Evolutionary conservation across 164 flowering plant species (phyloP).

Genomic region (Warburgia ugandensis): DNA sequence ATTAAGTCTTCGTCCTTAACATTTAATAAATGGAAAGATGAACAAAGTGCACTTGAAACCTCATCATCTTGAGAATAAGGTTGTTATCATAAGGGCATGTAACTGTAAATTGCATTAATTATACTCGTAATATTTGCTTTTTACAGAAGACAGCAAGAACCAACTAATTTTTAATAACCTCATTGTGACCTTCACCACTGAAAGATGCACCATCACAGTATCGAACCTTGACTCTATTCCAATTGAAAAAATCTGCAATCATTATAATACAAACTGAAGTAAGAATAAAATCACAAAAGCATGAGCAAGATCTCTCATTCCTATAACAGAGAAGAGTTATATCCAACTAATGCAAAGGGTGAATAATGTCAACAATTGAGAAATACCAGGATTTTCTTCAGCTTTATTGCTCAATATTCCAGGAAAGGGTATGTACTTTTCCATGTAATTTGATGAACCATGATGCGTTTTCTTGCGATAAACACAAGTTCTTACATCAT

Average conservation of each 20-base stretch:
- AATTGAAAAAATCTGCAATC: conserved; percentile 80
- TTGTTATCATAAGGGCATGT: no score
- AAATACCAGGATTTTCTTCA: conserved; percentile 79
- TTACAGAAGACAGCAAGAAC: no score
- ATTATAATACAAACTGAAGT: background rate
- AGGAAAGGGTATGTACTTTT: conserved; percentile 58
- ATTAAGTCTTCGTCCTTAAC: no score
- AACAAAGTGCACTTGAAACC: no score
- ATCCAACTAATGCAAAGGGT: background rate
- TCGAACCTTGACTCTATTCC: conserved; percentile 89
- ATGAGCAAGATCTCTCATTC: background rate
- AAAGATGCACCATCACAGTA: conserved; percentile 98
- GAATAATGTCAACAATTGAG: background rate
- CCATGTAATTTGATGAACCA: conserved; percentile 80
- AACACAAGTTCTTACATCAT: conserved; percentile 50
- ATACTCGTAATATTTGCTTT: no score
- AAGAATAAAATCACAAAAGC: background rate
- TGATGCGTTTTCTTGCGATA: conserved; percentile 71
- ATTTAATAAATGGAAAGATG: no score
- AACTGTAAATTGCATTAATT: no score
- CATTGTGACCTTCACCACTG: conserved; percentile 61
- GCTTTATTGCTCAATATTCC: conserved; percentile 90
- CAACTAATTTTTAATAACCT: conserved; percentile 32
- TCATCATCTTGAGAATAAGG: no score
- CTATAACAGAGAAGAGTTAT: background rate